These are phyloP conservation scores for Exutisphaerella laricina DNA, from an alignment of 2,329 filamentous ascomycete genomes.

Conservation along the genomic window DNA sequence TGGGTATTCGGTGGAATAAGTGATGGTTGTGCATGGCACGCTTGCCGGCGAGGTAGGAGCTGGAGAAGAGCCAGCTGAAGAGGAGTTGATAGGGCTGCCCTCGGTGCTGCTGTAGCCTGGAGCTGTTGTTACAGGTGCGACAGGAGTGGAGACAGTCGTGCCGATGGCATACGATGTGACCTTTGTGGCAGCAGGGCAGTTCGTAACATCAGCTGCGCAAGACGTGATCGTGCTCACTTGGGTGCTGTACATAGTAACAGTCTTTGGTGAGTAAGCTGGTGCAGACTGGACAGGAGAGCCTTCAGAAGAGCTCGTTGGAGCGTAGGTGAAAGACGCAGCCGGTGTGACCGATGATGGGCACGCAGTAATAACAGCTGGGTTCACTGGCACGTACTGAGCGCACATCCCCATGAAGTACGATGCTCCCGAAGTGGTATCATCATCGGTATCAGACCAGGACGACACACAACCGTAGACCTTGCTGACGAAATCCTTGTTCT, in stretches of 20 bases:
- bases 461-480: conserved; percentile 77
- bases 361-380: conserved; percentile 79
- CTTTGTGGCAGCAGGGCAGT: conserved; percentile 31
- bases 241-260: conserved; percentile 25
- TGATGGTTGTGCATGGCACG: conserved; percentile 38
- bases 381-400: conserved; percentile 63
- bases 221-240: conserved; percentile 36
- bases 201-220: conserved; percentile 35
- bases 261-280: conserved; percentile 9
- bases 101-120: conserved; percentile 13
- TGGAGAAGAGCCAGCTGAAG: conserved; percentile 9
- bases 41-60: conserved; percentile 18
- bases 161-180: conserved; percentile 18
- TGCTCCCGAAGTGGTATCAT: conserved; percentile 64
- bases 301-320: conserved; percentile 8
- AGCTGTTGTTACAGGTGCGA: neutral
- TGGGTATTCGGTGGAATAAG: conserved; percentile 34
- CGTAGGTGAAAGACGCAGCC: conserved; percentile 28
- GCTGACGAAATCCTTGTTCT: conserved; percentile 66
- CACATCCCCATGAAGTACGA: conserved; percentile 90
- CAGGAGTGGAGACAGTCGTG: conserved; percentile 15
- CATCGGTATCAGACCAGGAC: conserved; percentile 63
- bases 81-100: conserved; percentile 10
- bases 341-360: conserved; percentile 57
- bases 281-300: conserved; percentile 9